Evolutionary conservation across 2,329 filamentous ascomycete species (phyloP), one percentile per base, ranked within the genome.

Genomic region (Colletotrichum noveboracense): DNA sequence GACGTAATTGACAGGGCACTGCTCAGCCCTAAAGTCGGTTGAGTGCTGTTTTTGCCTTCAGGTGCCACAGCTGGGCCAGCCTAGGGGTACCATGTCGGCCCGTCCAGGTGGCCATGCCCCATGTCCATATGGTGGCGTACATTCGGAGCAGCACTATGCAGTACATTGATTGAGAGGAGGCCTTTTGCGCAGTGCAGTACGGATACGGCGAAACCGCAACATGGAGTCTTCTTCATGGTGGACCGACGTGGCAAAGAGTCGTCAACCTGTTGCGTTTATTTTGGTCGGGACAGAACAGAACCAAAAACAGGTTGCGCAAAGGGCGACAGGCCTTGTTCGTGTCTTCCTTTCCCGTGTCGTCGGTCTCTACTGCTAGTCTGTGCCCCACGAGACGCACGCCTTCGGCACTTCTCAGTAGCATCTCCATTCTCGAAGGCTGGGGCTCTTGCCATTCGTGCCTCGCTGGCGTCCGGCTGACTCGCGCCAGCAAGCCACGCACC

Each of bases 21-120:
- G 30, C 60, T 76, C 74, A 76, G 71, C 74, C 74, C 74, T 76
- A 75, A 75, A 30, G 18, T 60, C 52, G 71, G 60, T 38, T 62
- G 24, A 38, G 16, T 70, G 30, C 58, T 32, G 60, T 34, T 56
- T 68, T 65, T 66, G 30, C 26, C n/a, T 62, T 48, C 8, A 32
- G 48, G 58, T 38, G 66, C 60, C 48, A 62, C 30, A 21, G 36
- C 65, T 66, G 38, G 13, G 21, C 16, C 30, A n/a, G 52, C 56
- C 14, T 62, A 61, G 71, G 74, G 58, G 18, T 28, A 18, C 70
- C 43, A 43, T 67, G 69, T 68, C 69, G 26, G 43, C 30, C 38
- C 21, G 52, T 30, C 32, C 30, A 55, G 26, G 30, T 52, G 52
- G 68, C 61, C 12, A 56, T 36, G 55, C 10, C 10, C 32, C 56